Percentiles rank a stretch among this genome's conserved stretches.
Evolutionary conservation across 2,329 filamentous ascomycete genomes (phyloP).

Genomic region (Fusarium veterinarium): DNA sequence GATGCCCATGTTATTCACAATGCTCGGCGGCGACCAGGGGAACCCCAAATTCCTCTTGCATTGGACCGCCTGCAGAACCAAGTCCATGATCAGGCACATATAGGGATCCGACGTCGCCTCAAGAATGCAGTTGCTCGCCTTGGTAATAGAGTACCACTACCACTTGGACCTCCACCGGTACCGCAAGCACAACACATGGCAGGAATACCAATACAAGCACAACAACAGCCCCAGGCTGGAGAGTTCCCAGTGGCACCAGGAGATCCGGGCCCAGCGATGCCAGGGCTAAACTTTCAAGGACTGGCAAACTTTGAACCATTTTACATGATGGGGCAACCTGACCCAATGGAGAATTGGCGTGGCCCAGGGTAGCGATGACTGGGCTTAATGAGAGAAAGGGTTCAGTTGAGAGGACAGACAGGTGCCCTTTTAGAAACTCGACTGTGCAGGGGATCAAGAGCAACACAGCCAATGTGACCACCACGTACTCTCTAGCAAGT

Average conservation of each 20-base stretch:
- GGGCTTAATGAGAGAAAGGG: background rate
- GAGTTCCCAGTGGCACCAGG: background rate
- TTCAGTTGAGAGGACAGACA: background rate
- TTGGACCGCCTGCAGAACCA: background rate
- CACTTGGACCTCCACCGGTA: background rate
- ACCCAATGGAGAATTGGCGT: background rate
- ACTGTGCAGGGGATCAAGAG: background rate
- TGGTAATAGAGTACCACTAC: background rate
- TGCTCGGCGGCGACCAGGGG: background rate
- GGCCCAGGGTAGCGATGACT: background rate
- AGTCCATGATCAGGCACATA: background rate
- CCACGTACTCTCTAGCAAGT: background rate
- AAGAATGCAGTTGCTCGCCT: slow-evolving; percentile 1
- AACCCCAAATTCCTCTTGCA: background rate
- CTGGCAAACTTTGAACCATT: background rate
- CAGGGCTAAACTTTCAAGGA: background rate
- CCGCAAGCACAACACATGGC: background rate
- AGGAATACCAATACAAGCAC: background rate
- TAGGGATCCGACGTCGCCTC: background rate
- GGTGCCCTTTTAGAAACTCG: background rate
- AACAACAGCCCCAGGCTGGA: background rate
- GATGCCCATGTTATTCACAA: background rate
- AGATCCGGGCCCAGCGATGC: background rate
- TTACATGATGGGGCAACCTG: background rate
- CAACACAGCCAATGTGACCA: background rate